Base-by-base conservation (phyloP, 192 early-diverging fungal genomes). In the Powellomyces hirtus region DNA sequence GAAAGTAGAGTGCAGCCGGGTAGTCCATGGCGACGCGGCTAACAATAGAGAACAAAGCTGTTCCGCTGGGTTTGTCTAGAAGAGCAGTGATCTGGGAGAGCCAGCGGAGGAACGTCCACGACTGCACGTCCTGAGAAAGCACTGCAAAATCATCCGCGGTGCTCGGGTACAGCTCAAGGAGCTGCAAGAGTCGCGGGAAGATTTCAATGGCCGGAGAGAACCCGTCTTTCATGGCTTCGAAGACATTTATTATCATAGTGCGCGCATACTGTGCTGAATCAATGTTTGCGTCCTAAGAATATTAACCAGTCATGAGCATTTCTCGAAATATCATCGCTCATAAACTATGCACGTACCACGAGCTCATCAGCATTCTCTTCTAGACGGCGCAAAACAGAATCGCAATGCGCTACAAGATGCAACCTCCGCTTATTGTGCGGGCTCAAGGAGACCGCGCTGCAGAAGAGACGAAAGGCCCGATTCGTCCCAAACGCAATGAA, bases 51-150 rank as follows among this genome's bases (percentile, higher is more conserved):
- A 64, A 35, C 27, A 65, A 14, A 4, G 40, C 55, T 11, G 26
- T 22, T 4, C 52, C 70, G 33, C 24, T 46, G 20, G 64, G 51
- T 49, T 87, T 88, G 51, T 90, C 89, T 0, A 92, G 74, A 18
- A 89, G 57, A 14, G 91, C 84, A 0, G 90, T 88, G 45, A 92
- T 70, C 51, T 92, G 89, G 22, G 88, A 86, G 40, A 92, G 76
- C 91, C 91, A 92, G 33, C 82, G 77, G 38, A 92, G 74, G 76
- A 90, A 88, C 34, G 81, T 83, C 89, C 89, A 92, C n/a, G 76
- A 73, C 13, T 80, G 72, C 11, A 75, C 60, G 50, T 20, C 31
- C 22, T 16, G 6, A 3, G 70, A 53, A 14, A 64, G 50, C 14
- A 8, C 10, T 18, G 35, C 50, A 38, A 62, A 74, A 79, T 82